A percentile compares a stretch with the other conserved stretches of the same genome.
These are phyloP conservation scores for Penicilliopsis zonata DNA, from an alignment of 495 filamentous ascomycete species.

Conservation along the genomic window DNA sequence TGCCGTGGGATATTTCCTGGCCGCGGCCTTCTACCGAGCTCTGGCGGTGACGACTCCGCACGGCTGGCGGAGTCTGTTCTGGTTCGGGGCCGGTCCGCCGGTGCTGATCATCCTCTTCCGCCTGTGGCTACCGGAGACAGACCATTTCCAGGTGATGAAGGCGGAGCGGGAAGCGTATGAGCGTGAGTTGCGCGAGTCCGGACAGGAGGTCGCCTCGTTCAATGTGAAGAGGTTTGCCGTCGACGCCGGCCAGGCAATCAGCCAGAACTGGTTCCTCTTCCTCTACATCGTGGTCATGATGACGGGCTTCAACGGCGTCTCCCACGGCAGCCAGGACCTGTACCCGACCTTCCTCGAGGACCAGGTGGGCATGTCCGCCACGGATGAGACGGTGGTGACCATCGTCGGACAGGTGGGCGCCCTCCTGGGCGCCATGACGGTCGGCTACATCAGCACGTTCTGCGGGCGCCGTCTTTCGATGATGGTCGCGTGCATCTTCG, in stretches of 20 bases:
- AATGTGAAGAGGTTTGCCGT: slow-evolving; percentile 14
- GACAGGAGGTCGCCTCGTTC: slow-evolving; percentile 2
- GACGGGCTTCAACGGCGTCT: slow-evolving; percentile 28
- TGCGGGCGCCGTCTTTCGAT: slow-evolving; percentile 24
- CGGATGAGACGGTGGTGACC: slow-evolving; percentile 22
- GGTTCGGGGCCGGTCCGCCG: slow-evolving; percentile 64
- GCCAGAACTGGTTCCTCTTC: slow-evolving; percentile 27
- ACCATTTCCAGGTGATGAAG: slow-evolving; percentile 22
- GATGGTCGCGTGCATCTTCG: slow-evolving; percentile 18
- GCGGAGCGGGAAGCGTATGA: slow-evolving; percentile 17
- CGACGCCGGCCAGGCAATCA: slow-evolving; percentile 14
- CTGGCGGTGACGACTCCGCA: slow-evolving; percentile 52
- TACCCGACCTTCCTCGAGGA: slow-evolving; percentile 31
- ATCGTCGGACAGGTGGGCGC: slow-evolving; percentile 16
- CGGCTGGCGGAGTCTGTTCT: slow-evolving; percentile 60
- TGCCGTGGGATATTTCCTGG: slow-evolving; percentile 63
- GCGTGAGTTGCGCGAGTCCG: not conserved
- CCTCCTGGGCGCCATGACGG: slow-evolving; percentile 15
- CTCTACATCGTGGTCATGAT: slow-evolving; percentile 31
- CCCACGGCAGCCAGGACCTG: slow-evolving; percentile 33
- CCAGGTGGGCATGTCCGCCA: slow-evolving; percentile 17
- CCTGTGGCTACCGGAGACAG: slow-evolving; percentile 55
- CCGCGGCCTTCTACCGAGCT: slow-evolving; percentile 53
- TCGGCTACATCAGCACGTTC: slow-evolving; percentile 25
- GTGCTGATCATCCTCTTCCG: slow-evolving; percentile 62